phyloP scores from a whole-genome alignment of 306 rosid species.

The Mimosa pudica region DNA sequence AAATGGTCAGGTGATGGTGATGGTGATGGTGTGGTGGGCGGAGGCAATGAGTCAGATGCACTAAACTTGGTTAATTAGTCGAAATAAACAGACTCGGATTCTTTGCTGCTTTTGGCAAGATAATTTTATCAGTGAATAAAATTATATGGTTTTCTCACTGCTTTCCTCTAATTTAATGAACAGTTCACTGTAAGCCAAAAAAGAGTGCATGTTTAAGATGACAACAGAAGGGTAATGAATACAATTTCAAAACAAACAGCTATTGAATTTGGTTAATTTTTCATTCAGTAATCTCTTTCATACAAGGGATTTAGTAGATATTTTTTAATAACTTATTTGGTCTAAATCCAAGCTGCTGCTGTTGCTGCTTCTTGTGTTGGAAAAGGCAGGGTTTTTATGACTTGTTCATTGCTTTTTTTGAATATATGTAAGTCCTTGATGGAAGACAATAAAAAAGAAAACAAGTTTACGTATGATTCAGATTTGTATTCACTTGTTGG shows the following conservation, averaged over 20 bases:
- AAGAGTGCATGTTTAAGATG: neutral
- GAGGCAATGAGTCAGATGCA: neutral
- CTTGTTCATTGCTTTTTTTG: conserved; percentile 70
- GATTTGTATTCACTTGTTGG: neutral
- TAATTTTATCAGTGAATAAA: neutral
- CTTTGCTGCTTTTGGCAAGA: neutral
- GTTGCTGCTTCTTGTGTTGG: neutral
- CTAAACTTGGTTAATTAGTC: neutral
- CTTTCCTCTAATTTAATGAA: neutral
- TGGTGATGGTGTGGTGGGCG: neutral
- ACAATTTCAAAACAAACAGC: neutral
- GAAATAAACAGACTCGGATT: neutral
- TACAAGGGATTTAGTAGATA: neutral
- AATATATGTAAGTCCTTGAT: conserved; percentile 60
- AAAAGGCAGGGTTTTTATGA: conserved; percentile 61
- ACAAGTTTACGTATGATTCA: neutral
- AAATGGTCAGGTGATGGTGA: too few species aligned
- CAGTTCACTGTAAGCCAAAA: neutral
- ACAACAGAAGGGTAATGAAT: neutral
- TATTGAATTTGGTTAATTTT: neutral
- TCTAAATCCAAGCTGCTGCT: neutral
- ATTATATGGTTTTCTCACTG: neutral
- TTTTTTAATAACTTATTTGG: neutral
- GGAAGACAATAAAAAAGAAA: neutral
- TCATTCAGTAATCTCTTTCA: neutral